Conservation (phyloP, 2,329 filamentous ascomycete species). For the Microsporum audouinii region DNA sequence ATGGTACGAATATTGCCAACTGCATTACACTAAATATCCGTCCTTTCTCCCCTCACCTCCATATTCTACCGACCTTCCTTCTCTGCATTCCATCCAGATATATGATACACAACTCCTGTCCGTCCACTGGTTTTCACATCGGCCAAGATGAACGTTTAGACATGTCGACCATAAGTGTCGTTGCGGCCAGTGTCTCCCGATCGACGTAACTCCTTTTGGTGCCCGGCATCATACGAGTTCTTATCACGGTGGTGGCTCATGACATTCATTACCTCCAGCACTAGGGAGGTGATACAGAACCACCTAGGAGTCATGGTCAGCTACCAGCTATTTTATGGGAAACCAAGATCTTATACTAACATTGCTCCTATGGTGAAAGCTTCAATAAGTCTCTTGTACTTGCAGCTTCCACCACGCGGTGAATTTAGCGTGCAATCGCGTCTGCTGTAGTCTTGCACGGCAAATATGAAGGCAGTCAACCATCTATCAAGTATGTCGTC, state of each 20-base stretch:
- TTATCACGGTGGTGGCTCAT: neutral
- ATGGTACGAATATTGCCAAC: neutral
- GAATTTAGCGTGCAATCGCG: slow-evolving; percentile 24
- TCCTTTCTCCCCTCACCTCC: neutral
- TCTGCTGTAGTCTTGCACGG: slow-evolving; percentile 35
- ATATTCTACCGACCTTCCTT: neutral
- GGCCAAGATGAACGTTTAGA: neutral
- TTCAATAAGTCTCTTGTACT: slow-evolving; percentile 32
- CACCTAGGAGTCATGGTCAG: neutral
- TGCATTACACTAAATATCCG: neutral
- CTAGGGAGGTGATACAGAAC: neutral
- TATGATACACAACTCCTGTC: neutral
- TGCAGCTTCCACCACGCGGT: slow-evolving; percentile 26
- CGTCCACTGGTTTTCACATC: neutral
- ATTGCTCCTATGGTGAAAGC: slow-evolving; percentile 38
- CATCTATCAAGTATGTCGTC: slow-evolving; percentile 22
- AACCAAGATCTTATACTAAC: slow-evolving; percentile 22
- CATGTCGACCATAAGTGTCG: neutral
- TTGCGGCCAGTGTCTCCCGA: neutral
- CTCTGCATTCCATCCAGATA: neutral
- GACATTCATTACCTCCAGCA: neutral
- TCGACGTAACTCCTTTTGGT: slow-evolving; percentile 1
- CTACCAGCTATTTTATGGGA: neutral
- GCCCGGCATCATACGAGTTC: neutral
- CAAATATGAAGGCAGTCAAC: slow-evolving; percentile 40